Evolutionary conservation across 73 alveolate genomes (phyloP).

Genomic region (Paramecium sexaurelia): DNA sequence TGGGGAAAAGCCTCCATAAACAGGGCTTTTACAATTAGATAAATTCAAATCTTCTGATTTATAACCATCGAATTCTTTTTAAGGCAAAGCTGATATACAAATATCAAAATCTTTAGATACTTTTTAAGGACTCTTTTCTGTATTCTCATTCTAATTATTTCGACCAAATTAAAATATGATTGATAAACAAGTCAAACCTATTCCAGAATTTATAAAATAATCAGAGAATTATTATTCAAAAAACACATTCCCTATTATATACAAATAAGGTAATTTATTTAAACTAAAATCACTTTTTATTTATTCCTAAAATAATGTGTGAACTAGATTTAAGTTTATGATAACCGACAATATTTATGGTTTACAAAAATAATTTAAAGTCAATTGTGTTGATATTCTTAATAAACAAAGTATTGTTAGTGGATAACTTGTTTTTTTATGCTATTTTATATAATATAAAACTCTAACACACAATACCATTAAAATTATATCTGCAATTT

Average conservation of each 20-base stretch:
- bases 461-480: background rate
- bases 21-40: conserved; percentile 14
- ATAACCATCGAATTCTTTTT: background rate
- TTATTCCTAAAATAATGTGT: background rate
- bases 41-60: background rate
- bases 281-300: background rate
- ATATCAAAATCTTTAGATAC: conserved; percentile 20
- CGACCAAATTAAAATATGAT: background rate
- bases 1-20: conserved; percentile 37
- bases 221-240: background rate
- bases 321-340: background rate
- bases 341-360: background rate
- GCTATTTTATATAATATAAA: background rate
- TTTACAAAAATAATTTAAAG: background rate
- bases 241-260: background rate
- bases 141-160: background rate
- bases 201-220: background rate
- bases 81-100: conserved; percentile 36
- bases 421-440: background rate
- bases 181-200: background rate
- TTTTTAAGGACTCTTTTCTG: background rate
- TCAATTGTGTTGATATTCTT: background rate
- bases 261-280: background rate
- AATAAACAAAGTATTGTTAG: background rate
- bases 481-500: background rate